Percentiles rank a stretch among this genome's conserved stretches.
phyloP scores from a whole-genome alignment of 2,329 filamentous ascomycete genomes.

The Tolypocladium guangdongense region DNA sequence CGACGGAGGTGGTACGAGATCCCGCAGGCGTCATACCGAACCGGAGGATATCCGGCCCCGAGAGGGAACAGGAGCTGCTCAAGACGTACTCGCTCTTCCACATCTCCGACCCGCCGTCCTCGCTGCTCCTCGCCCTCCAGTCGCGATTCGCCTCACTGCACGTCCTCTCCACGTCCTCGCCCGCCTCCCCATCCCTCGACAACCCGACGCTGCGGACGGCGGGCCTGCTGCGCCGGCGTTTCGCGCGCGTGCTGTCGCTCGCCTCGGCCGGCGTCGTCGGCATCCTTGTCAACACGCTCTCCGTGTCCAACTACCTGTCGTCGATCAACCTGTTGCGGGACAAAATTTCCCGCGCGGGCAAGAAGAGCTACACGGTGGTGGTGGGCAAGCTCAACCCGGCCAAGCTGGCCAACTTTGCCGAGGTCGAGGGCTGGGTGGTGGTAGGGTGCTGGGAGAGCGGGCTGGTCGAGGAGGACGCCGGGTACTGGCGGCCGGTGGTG shows the following conservation, averaged over 20 bases:
- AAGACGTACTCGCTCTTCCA: constrained; percentile 70
- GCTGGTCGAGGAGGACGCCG: constrained; percentile 69
- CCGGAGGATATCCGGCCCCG: constrained; percentile 45
- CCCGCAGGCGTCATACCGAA: constrained; percentile 78
- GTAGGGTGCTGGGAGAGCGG: constrained; percentile 98
- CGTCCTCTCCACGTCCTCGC: constrained; percentile 59
- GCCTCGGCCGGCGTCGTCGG: constrained; percentile 77
- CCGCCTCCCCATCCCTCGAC: constrained; percentile 34
- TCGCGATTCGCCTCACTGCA: constrained; percentile 70
- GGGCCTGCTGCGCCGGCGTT: constrained; percentile 65
- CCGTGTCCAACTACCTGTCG: constrained; percentile 77
- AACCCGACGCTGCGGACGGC: constrained; percentile 33
- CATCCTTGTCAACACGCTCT: constrained; percentile 91
- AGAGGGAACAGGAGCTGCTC: constrained; percentile 35
- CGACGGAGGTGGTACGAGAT: constrained; percentile 64
- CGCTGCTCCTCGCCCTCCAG: constrained; percentile 77
- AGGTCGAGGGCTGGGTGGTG: constrained; percentile 93
- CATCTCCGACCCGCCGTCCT: constrained; percentile 67
- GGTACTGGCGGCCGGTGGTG: constrained; percentile 79
- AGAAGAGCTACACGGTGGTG: constrained; percentile 93
- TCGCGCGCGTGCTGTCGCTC: constrained; percentile 73
- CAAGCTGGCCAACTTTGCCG: constrained; percentile 92
- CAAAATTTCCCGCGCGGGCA: constrained; percentile 68
- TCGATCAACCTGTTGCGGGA: constrained; percentile 64
- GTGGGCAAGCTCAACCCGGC: constrained; percentile 94